phyloP scores from a whole-genome alignment of 129 eudicot genomes.

The Ambrosia trifida region DNA sequence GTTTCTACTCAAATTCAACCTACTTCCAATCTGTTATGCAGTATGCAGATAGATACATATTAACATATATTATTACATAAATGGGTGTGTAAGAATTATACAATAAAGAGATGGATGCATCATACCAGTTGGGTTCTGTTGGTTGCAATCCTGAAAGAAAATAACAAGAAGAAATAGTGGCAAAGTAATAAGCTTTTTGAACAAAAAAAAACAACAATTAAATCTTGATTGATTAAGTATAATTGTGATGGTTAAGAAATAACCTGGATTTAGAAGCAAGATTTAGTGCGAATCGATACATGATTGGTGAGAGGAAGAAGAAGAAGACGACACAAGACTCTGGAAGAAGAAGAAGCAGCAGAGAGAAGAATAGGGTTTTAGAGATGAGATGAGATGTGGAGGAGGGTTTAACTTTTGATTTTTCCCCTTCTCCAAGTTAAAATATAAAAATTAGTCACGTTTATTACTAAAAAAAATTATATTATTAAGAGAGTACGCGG shows the following conservation, averaged over 20 bases:
- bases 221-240: background rate
- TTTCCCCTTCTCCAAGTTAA: too few species aligned
- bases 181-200: background rate
- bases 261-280: conserved; percentile 69
- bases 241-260: background rate
- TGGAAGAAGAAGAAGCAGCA: conserved; percentile 11
- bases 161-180: background rate
- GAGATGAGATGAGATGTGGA: background rate
- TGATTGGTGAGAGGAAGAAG: conserved; percentile 7
- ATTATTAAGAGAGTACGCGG: too few species aligned
- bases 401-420: conserved; percentile 7
- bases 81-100: background rate
- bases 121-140: conserved; percentile 47
- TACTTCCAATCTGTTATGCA: conserved; percentile 51
- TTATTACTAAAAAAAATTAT: too few species aligned
- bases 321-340: conserved; percentile 22
- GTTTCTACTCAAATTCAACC: conserved; percentile 64
- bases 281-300: conserved; percentile 75
- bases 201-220: background rate
- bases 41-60: conserved; percentile 6
- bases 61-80: background rate
- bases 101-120: background rate
- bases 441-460: too few species aligned
- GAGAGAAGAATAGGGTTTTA: conserved; percentile 28
- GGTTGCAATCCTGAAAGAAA: conserved; percentile 45